Percentiles rank a stretch among this genome's conserved stretches.
Conservation (phyloP, 257 asterid species). For the Datura wrightii region DNA sequence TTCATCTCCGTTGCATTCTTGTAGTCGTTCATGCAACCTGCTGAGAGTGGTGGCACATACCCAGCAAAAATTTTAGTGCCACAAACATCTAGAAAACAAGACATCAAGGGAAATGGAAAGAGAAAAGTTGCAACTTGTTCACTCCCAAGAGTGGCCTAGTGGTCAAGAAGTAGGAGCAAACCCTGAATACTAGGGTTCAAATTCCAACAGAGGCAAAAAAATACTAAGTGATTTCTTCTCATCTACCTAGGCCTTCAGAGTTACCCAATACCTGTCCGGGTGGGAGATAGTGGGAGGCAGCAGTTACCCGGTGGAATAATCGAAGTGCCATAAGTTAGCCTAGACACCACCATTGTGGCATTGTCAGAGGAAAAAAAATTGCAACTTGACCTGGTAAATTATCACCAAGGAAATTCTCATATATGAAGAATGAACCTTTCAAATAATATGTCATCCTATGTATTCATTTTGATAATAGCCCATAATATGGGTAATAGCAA, state of each 20-base stretch:
- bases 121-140: background rate
- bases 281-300: background rate
- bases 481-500: background rate
- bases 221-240: background rate
- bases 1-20: constrained; percentile 96
- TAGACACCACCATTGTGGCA: background rate
- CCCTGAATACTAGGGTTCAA: background rate
- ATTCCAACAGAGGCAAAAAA: background rate
- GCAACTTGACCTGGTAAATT: constrained; percentile 5
- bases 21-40: constrained; percentile 95
- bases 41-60: constrained; percentile 36
- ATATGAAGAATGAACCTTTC: background rate
- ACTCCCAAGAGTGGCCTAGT: background rate
- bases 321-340: background rate
- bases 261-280: background rate
- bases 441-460: constrained; percentile 3
- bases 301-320: background rate
- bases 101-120: constrained; percentile 25
- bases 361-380: background rate
- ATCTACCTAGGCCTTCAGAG: background rate
- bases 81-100: background rate
- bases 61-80: constrained; percentile 27
- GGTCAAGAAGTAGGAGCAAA: background rate
- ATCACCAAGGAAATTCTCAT: background rate
- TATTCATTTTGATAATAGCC: background rate